These are phyloP conservation scores for Venturia aucupariae DNA, from an alignment of 2,329 filamentous ascomycete genomes.

Conservation along the genomic window DNA sequence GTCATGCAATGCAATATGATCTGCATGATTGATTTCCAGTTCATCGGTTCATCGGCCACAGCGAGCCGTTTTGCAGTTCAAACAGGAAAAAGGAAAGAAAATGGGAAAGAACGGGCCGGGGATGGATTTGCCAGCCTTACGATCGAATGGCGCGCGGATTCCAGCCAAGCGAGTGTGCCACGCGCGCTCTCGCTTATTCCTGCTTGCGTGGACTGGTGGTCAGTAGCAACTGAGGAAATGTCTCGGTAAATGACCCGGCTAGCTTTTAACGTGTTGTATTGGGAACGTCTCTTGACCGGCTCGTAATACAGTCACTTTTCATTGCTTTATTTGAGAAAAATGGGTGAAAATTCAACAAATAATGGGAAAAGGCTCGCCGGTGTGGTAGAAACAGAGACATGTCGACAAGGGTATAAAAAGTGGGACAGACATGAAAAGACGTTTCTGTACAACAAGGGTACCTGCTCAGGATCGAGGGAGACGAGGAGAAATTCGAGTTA, in stretches of 20 bases:
- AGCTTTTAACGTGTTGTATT: background rate
- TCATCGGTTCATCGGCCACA: background rate
- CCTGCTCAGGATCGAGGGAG: background rate
- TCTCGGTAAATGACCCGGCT: background rate
- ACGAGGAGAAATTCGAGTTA: background rate
- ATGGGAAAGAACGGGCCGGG: background rate
- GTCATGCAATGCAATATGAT: background rate
- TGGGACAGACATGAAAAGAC: background rate
- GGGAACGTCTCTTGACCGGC: background rate
- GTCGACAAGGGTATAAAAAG: background rate
- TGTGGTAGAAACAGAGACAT: conserved; percentile 1
- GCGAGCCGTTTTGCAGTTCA: too few relatives aligned
- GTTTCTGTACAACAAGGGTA: background rate
- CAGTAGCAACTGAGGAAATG: background rate
- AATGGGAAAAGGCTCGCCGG: background rate
- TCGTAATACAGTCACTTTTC: background rate
- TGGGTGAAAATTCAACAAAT: background rate
- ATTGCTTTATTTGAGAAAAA: background rate
- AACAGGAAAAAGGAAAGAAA: too few relatives aligned
- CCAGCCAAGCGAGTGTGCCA: background rate
- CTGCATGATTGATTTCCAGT: background rate
- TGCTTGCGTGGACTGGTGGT: too few relatives aligned
- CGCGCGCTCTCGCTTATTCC: background rate
- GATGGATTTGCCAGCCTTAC: background rate
- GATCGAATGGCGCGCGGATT: background rate